Evolutionary conservation across 192 early-diverging fungal species (phyloP).

Genomic region (Coemansia sp.): DNA sequence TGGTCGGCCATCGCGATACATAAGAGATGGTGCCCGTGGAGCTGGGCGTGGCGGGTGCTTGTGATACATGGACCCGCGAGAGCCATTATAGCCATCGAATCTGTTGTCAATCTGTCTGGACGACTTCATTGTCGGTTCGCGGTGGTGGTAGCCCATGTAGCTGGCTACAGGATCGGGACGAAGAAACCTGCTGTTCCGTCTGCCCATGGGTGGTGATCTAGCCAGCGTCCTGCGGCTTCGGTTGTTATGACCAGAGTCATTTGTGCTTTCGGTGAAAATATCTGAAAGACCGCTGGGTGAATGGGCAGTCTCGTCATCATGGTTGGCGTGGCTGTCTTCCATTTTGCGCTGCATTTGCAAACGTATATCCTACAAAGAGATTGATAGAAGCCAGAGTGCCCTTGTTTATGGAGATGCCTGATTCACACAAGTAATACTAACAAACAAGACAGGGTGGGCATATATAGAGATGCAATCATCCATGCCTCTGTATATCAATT

Average conservation of each 20-base stretch:
- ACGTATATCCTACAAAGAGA: neutral
- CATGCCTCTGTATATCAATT: neutral
- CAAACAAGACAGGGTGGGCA: no score
- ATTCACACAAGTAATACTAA: no score
- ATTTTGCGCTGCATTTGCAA: neutral
- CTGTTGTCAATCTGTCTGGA: neutral
- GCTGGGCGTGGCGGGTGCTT: conserved; percentile 15
- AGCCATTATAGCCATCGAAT: neutral
- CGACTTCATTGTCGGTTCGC: conserved; percentile 17
- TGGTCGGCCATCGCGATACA: conserved; percentile 14
- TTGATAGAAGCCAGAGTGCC: no score
- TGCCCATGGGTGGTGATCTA: conserved; percentile 18
- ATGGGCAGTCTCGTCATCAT: conserved; percentile 11
- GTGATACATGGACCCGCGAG: conserved; percentile 14
- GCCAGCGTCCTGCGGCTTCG: conserved; percentile 9
- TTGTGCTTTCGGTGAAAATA: conserved; percentile 4
- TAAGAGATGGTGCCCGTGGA: conserved; percentile 29
- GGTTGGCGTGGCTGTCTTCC: conserved; percentile 6
- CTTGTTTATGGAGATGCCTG: no score
- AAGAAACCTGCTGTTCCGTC: conserved; percentile 16
- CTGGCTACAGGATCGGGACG: conserved; percentile 17
- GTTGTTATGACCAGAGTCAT: conserved; percentile 2
- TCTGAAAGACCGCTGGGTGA: conserved; percentile 17
- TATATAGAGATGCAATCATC: neutral
- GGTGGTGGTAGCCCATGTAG: conserved; percentile 34